phyloP scores from a whole-genome alignment of 495 filamentous ascomycete species.

The Chaetomidium leptoderma region DNA sequence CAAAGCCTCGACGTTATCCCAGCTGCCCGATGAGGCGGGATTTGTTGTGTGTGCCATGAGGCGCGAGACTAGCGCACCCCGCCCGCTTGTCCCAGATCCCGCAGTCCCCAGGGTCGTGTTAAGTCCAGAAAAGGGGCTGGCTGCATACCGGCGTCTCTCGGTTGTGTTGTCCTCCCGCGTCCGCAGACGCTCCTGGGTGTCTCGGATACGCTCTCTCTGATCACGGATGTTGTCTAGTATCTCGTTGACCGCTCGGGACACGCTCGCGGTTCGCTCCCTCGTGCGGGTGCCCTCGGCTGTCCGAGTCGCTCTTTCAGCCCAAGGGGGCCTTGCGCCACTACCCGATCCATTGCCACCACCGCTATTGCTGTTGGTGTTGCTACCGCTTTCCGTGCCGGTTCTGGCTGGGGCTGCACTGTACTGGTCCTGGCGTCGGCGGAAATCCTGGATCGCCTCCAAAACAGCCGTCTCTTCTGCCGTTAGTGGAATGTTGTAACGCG shows the following conservation, averaged over 20 bases:
- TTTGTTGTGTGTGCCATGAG: slow-evolving; percentile 15
- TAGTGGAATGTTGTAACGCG: slow-evolving; percentile 37
- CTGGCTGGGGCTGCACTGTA: slow-evolving; percentile 17
- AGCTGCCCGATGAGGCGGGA: slow-evolving; percentile 13
- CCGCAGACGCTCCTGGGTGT: slow-evolving; percentile 22
- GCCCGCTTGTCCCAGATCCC: slow-evolving; percentile 5
- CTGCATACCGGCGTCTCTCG: slow-evolving; percentile 25
- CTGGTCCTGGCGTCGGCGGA: slow-evolving; percentile 44
- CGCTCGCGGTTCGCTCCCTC: slow-evolving; percentile 25
- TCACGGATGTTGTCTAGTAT: slow-evolving; percentile 27
- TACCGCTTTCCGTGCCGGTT: background rate
- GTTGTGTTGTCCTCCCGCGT: slow-evolving; percentile 14
- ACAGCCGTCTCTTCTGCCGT: slow-evolving; percentile 46
- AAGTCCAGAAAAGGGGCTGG: slow-evolving; percentile 16
- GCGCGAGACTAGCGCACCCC: slow-evolving; percentile 16
- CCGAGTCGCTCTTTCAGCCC: slow-evolving; percentile 15
- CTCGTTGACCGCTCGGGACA: slow-evolving; percentile 25
- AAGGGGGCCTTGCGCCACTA: slow-evolving; percentile 8
- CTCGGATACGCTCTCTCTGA: slow-evolving; percentile 25
- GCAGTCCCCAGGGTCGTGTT: background rate
- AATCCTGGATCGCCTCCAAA: slow-evolving; percentile 45
- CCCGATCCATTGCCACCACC: slow-evolving; percentile 8
- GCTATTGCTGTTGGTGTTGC: slow-evolving; percentile 1
- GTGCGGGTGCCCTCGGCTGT: background rate
- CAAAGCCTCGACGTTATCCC: slow-evolving; percentile 27